These are phyloP conservation scores for Amphichorda felina DNA, from an alignment of 2,329 filamentous ascomycete species.

Conservation along the genomic window DNA sequence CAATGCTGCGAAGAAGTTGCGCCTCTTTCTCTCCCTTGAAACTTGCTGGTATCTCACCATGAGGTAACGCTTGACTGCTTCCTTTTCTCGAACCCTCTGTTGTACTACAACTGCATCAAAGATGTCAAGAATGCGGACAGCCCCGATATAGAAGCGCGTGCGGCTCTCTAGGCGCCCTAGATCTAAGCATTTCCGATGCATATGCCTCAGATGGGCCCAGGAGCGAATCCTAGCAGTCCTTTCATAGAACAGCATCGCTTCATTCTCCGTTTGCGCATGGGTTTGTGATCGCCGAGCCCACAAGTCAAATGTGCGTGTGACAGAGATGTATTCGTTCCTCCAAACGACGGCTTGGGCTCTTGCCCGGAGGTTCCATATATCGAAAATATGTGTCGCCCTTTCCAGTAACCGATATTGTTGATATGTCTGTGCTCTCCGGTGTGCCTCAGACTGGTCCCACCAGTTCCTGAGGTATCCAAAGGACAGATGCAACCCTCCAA, in stretches of 20 bases:
- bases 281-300: constrained; percentile 14
- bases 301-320: constrained; percentile 12
- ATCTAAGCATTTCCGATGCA: not conserved
- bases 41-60: constrained; percentile 22
- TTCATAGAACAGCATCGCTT: constrained; percentile 1
- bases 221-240: constrained; percentile 7
- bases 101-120: constrained; percentile 13
- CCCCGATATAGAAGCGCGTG: constrained; percentile 17
- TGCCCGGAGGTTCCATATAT: constrained; percentile 19
- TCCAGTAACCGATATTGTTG: constrained; percentile 8
- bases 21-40: constrained; percentile 17
- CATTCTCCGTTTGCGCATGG: constrained; percentile 9
- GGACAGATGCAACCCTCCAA: constrained; percentile 8
- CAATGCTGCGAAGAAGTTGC: constrained; percentile 18
- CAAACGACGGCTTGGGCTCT: constrained; percentile 20
- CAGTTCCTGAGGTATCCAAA: constrained; percentile 15
- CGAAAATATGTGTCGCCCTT: constrained; percentile 10
- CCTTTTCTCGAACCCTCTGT: constrained; percentile 14
- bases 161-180: constrained; percentile 5
- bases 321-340: constrained; percentile 18
- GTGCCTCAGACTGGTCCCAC: constrained; percentile 16
- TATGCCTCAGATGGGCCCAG: not conserved
- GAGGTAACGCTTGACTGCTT: constrained; percentile 17
- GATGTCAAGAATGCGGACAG: constrained; percentile 13
- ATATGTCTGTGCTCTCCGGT: constrained; percentile 12